Evolutionary conservation across 179 eudicot species (phyloP).

Genomic region (Carnegiea gigantea): DNA sequence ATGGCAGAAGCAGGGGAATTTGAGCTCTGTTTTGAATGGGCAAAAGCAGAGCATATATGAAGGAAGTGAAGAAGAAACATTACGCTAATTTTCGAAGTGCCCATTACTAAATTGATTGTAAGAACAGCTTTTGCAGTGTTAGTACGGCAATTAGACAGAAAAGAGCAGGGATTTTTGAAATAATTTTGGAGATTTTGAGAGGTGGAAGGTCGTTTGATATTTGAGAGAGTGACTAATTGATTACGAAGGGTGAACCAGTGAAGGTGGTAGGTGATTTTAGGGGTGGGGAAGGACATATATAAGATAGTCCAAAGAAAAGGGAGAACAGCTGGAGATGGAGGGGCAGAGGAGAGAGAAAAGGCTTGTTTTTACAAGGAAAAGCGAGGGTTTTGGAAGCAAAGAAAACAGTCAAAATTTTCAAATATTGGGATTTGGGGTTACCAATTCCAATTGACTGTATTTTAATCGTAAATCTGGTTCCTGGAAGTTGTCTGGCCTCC

Average conservation of each 20-base stretch:
- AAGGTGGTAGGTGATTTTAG: slow-evolving; percentile 14
- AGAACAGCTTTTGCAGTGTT: background rate
- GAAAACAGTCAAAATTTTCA: background rate
- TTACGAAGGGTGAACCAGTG: background rate
- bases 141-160: background rate
- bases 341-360: slow-evolving; percentile 1
- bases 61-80: background rate
- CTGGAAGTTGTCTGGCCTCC: slow-evolving; percentile 20
- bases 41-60: slow-evolving; percentile 20
- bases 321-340: slow-evolving; percentile 31
- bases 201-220: slow-evolving; percentile 24
- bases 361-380: slow-evolving; percentile 27
- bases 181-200: background rate
- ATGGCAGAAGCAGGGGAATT: slow-evolving; percentile 29
- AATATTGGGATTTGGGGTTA: background rate
- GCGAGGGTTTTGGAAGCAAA: slow-evolving; percentile 16
- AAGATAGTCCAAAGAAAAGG: slow-evolving; percentile 17
- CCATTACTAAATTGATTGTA: slow-evolving; percentile 15
- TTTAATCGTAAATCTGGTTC: slow-evolving; percentile 5
- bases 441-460: background rate
- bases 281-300: background rate
- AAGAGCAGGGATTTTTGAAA: background rate
- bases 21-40: slow-evolving; percentile 31
- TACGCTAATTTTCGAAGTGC: background rate
- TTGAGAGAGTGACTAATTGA: background rate